These are phyloP conservation scores for Penicillium digitatum DNA, from an alignment of 2,329 filamentous ascomycete genomes.

Conservation along the genomic window DNA sequence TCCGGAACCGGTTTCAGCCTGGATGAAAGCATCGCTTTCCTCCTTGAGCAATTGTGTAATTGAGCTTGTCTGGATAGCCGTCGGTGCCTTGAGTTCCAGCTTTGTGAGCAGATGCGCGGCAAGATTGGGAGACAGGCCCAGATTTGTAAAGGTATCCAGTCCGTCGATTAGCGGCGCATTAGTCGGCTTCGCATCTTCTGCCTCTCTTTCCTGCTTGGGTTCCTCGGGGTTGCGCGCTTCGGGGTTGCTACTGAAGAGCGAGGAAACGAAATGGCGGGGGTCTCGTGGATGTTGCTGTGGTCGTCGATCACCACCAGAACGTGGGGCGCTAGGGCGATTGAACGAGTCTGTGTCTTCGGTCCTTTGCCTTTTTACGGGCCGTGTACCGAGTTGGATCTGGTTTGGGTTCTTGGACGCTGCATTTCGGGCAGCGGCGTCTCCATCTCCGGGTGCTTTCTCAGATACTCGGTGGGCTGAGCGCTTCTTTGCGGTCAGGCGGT, in stretches of 20 bases:
- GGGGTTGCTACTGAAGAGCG: slow-evolving; percentile 88
- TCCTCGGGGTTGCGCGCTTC: slow-evolving; percentile 57
- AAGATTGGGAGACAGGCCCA: slow-evolving; percentile 76
- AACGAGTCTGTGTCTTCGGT: slow-evolving; percentile 36
- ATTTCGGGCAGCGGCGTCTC: slow-evolving; percentile 12
- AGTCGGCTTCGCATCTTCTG: slow-evolving; percentile 61
- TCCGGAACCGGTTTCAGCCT: slow-evolving; percentile 94
- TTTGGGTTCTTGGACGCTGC: slow-evolving; percentile 33
- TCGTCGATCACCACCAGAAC: slow-evolving; percentile 12
- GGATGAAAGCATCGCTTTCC: slow-evolving; percentile 88
- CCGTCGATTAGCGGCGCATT: slow-evolving; percentile 87
- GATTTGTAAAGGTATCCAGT: slow-evolving; percentile 76
- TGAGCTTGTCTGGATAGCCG: slow-evolving; percentile 88
- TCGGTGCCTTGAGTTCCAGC: slow-evolving; percentile 83
- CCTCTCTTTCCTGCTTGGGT: slow-evolving; percentile 37
- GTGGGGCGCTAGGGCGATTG: slow-evolving; percentile 10
- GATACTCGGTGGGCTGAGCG: slow-evolving; percentile 46
- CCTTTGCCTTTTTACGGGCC: slow-evolving; percentile 42
- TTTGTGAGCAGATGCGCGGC: slow-evolving; percentile 81
- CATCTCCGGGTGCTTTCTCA: slow-evolving; percentile 8
- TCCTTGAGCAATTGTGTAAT: slow-evolving; percentile 74
- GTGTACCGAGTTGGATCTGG: slow-evolving; percentile 29
- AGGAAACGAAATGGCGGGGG: slow-evolving; percentile 71
- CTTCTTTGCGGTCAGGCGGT: slow-evolving; percentile 76
- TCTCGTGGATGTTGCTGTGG: slow-evolving; percentile 36